Percentiles rank a stretch among this genome's conserved stretches.
Conservation (phyloP, 805 yeast genomes). For the Pichia californica region DNA sequence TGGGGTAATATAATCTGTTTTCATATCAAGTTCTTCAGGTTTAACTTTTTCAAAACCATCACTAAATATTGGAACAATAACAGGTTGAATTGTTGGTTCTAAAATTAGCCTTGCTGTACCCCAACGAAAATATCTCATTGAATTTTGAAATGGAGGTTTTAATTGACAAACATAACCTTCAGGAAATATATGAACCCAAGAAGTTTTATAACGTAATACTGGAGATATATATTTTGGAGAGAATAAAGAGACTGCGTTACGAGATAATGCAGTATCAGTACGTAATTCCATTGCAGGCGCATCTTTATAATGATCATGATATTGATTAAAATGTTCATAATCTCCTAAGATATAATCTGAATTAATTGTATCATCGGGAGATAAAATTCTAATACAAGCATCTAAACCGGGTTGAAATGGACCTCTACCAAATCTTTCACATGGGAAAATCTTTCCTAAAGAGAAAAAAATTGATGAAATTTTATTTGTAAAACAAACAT, state of each 20-base stretch:
- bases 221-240: slow-evolving; percentile 43
- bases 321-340: background rate
- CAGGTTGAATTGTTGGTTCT: slow-evolving; percentile 79
- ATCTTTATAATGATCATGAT: background rate
- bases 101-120: slow-evolving; percentile 80
- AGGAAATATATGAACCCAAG: slow-evolving; percentile 94
- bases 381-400: slow-evolving; percentile 72
- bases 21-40: slow-evolving; percentile 65
- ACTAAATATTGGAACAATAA: slow-evolving; percentile 79
- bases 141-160: slow-evolving; percentile 68
- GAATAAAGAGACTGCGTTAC: slow-evolving; percentile 16
- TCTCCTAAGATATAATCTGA: slow-evolving; percentile 30
- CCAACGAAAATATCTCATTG: slow-evolving; percentile 95
- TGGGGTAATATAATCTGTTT: slow-evolving; percentile 39
- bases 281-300: background rate
- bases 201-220: slow-evolving; percentile 53
- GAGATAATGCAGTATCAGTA: slow-evolving; percentile 1
- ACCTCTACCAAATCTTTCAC: slow-evolving; percentile 85
- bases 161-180: slow-evolving; percentile 90
- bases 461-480: slow-evolving; percentile 59
- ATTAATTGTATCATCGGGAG: slow-evolving; percentile 67
- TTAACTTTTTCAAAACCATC: slow-evolving; percentile 82
- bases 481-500: slow-evolving; percentile 69
- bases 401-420: slow-evolving; percentile 89
- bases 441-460: slow-evolving; percentile 81